These are phyloP conservation scores for Melaleuca alternifolia DNA, from an alignment of 345 rosid species.

Conservation along the genomic window DNA sequence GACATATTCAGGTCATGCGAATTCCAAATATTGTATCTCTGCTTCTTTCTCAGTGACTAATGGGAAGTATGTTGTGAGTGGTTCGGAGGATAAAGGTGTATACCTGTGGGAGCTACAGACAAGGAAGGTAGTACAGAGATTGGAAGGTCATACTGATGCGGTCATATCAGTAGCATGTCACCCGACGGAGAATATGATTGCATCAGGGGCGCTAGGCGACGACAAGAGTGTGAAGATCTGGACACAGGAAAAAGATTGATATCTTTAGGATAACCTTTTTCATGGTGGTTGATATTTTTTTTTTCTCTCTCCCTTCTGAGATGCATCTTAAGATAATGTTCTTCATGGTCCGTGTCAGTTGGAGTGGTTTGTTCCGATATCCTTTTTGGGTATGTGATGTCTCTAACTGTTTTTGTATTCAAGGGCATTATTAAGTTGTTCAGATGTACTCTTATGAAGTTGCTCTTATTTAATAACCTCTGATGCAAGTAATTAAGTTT, in stretches of 20 bases:
- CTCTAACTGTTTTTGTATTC: neutral
- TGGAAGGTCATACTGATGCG: conserved; percentile 84
- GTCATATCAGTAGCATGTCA: conserved; percentile 82
- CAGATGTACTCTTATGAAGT: neutral
- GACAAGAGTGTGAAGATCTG: conserved; percentile 79
- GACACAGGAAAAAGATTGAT: conserved; percentile 56
- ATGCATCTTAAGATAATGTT: neutral
- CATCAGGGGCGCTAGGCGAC: conserved; percentile 72
- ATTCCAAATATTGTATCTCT: conserved; percentile 59
- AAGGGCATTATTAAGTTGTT: neutral
- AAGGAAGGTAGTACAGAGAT: conserved; percentile 70
- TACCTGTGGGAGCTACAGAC: conserved; percentile 91
- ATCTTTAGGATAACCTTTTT: neutral
- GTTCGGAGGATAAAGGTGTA: conserved; percentile 79
- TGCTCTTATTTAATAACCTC: neutral
- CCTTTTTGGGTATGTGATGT: neutral
- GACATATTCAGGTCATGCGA: conserved; percentile 71
- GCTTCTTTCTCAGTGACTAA: conserved; percentile 74
- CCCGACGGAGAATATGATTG: conserved; percentile 69
- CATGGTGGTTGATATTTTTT: neutral
- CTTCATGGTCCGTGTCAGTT: neutral
- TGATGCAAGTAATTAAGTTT: neutral
- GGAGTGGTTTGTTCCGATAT: neutral
- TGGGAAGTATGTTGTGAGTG: conserved; percentile 72
- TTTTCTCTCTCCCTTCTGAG: neutral